Evolutionary conservation across 2,329 filamentous ascomycete genomes (phyloP), one percentile per base, ranked within the genome.

Genomic region (Periconia sp.): DNA sequence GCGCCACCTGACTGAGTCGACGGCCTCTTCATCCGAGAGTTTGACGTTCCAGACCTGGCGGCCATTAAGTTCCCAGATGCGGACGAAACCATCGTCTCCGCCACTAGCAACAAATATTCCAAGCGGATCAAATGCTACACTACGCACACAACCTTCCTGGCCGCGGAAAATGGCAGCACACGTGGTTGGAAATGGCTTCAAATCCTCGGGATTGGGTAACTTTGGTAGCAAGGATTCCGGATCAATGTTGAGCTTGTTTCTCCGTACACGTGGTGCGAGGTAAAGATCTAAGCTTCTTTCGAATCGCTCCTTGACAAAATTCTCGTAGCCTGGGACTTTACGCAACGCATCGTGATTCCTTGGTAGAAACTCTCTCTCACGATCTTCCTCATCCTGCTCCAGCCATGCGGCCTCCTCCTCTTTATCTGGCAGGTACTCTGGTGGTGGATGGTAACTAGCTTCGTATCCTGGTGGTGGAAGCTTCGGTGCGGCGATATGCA

Each of bases 241-340:
- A 66, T 99, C 94, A 68, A 99, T 97, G 76, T 97, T 96, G 68
- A 99, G 85, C 74, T 92, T 90, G 78, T 92, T 97, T 73, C 95
- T 89, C 55, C 93, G 86, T 52, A 99, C 86, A 68, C 94, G 84
- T 45, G 95, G 94, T 15, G 95, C 94, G 55, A 99, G 83, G 73
- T 99, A 99, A 17, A 99, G 82, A 76, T 99, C 95, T 62, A 99
- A 79, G 72, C 92, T 97, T 60, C 95, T 84, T 74, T 99, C 92
- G 65, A 99, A 99, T 62, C 92, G 88, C 75, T 99, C 94, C 74
- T 97, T 96, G 71, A 99, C 86, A 62, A 97, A 91, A 50, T 82
- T 84, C 47, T 89, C 90, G 71, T 96, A 99, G 15, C 89, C 95
- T 47, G 95, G 94, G 7, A 97, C 94, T 71, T 91, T 92, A 57